These are phyloP conservation scores for Lomentospora prolificans DNA, from an alignment of 2,329 filamentous ascomycete genomes.

Conservation along the genomic window DNA sequence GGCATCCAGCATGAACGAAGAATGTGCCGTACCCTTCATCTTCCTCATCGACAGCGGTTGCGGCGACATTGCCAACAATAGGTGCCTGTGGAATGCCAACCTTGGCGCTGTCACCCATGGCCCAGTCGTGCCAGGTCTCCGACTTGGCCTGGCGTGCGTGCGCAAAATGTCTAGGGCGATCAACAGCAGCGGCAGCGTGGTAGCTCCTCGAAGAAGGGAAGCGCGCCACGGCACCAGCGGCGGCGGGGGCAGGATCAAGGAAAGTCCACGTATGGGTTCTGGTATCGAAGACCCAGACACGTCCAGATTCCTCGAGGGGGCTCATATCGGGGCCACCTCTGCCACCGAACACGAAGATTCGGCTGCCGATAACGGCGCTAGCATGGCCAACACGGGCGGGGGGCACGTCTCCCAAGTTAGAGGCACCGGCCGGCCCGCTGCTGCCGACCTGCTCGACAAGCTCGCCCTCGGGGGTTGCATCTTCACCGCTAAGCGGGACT, in stretches of 20 bases:
- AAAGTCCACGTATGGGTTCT: conserved; percentile 52
- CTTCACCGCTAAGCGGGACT: conserved; percentile 24
- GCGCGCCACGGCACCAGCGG: conserved; percentile 28
- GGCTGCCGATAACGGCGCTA: conserved; percentile 54
- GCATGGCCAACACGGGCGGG: conserved; percentile 64
- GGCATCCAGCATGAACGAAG: conserved; percentile 68
- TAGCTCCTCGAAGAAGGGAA: conserved; percentile 60
- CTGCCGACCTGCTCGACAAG: neutral
- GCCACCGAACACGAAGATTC: conserved; percentile 75
- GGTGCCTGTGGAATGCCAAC: conserved; percentile 50
- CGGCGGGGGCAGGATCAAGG: conserved; percentile 45
- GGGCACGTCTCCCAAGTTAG: conserved; percentile 40
- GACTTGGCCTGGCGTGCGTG: conserved; percentile 23
- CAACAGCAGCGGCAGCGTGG: conserved; percentile 51
- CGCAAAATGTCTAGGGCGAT: conserved; percentile 44
- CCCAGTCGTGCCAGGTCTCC: conserved; percentile 45
- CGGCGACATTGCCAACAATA: conserved; percentile 46
- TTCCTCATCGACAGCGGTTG: conserved; percentile 49
- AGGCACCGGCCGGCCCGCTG: conserved; percentile 14
- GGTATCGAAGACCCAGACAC: conserved; percentile 68
- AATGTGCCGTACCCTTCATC: conserved; percentile 56
- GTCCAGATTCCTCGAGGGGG: conserved; percentile 63
- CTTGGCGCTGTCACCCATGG: conserved; percentile 41
- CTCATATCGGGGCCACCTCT: conserved; percentile 59
- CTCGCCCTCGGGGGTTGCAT: conserved; percentile 15